These are phyloP conservation scores for Fusarium redolens DNA, from an alignment of 2,329 filamentous ascomycete species.

Conservation along the genomic window DNA sequence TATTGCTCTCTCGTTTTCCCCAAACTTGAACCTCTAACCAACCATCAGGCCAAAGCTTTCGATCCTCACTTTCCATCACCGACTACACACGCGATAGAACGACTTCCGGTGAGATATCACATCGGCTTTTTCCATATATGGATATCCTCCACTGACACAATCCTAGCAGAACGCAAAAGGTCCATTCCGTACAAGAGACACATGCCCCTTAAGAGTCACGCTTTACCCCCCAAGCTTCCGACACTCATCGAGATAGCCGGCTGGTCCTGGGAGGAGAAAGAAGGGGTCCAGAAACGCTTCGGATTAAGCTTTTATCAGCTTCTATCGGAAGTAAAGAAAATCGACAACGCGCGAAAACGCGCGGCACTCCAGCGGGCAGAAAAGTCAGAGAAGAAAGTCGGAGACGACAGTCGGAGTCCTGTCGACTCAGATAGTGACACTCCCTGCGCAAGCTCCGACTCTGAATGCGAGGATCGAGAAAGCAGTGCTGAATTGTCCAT, in stretches of 20 bases:
- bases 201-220: background rate
- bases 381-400: background rate
- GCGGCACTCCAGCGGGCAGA: background rate
- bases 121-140: background rate
- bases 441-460: background rate
- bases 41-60: background rate
- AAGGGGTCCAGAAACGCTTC: background rate
- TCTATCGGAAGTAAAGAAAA: background rate
- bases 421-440: background rate
- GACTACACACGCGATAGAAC: background rate
- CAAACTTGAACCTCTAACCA: background rate
- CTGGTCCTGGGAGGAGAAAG: background rate
- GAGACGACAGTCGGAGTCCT: background rate
- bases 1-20: background rate
- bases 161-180: background rate
- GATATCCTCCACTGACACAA: background rate
- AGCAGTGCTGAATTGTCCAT: background rate
- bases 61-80: background rate
- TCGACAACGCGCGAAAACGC: background rate
- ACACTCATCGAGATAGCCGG: background rate
- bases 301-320: background rate
- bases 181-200: background rate
- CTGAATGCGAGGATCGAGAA: background rate
- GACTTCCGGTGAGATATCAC: background rate
- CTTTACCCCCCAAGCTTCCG: background rate